A percentile compares a stretch with the other conserved stretches of the same genome.
Conservation (phyloP, 441 rosid genomes). For the Populus trichocarpa region DNA sequence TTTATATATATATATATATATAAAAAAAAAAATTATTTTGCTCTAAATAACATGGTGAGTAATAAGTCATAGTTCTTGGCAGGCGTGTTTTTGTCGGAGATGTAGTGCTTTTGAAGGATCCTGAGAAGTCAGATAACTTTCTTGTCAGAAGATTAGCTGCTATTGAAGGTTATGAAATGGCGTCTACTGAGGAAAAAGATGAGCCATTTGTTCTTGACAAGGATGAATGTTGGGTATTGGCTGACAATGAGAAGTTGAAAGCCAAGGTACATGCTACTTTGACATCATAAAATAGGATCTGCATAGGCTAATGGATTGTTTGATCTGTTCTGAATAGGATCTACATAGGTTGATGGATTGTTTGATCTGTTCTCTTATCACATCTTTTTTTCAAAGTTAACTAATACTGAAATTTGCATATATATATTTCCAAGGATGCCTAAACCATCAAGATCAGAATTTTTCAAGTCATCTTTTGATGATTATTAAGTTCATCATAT, state of each 20-base stretch:
- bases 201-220: constrained; percentile 77
- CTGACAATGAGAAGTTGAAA: constrained; percentile 70
- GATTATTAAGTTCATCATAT: background rate
- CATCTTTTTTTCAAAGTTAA: background rate
- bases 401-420: background rate
- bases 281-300: background rate
- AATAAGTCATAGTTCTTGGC: constrained; percentile 11
- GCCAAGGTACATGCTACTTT: constrained; percentile 54
- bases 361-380: background rate
- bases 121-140: constrained; percentile 47
- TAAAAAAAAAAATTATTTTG: background rate
- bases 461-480: background rate
- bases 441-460: background rate
- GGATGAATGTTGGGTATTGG: constrained; percentile 88
- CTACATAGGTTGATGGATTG: background rate
- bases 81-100: constrained; percentile 83
- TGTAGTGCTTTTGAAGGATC: constrained; percentile 81
- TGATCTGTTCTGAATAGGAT: background rate
- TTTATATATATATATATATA: background rate
- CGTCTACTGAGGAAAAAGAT: constrained; percentile 65
- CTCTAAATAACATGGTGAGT: background rate
- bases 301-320: background rate
- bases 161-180: constrained; percentile 84
- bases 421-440: background rate
- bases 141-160: constrained; percentile 91